These are phyloP conservation scores for Rossbeevera mucosa DNA, from an alignment of 768 basidiomycete species.

Conservation along the genomic window DNA sequence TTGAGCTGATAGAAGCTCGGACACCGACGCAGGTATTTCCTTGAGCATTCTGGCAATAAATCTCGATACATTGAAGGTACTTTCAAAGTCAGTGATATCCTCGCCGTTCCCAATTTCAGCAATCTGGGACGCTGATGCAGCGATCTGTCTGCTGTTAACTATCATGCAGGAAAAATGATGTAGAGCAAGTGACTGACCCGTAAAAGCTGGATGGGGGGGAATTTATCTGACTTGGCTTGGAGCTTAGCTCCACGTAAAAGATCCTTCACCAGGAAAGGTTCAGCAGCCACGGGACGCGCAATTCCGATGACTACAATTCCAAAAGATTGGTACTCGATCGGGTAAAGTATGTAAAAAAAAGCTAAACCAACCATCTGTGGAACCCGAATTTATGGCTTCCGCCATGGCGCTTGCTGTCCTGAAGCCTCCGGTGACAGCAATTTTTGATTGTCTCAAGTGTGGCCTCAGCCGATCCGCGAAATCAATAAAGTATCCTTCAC, in stretches of 20 bases:
- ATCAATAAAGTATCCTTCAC: slow-evolving; percentile 30
- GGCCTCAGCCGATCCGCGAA: slow-evolving; percentile 28
- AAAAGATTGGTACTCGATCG: background rate
- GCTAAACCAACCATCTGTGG: slow-evolving; percentile 25
- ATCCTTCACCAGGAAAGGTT: slow-evolving; percentile 28
- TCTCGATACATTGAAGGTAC: slow-evolving; percentile 28
- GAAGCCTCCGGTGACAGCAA: slow-evolving; percentile 32
- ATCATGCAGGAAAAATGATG: background rate
- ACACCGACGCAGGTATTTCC: slow-evolving; percentile 30
- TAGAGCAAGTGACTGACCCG: slow-evolving; percentile 16
- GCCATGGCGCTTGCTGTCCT: slow-evolving; percentile 27
- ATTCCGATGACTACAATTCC: slow-evolving; percentile 24
- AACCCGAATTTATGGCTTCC: slow-evolving; percentile 21
- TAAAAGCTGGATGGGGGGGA: slow-evolving; percentile 37
- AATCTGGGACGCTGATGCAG: slow-evolving; percentile 29
- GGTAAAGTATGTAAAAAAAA: background rate
- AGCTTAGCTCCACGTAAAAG: slow-evolving; percentile 23
- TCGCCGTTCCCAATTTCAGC: slow-evolving; percentile 33
- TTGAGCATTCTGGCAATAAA: slow-evolving; percentile 30
- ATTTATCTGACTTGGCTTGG: slow-evolving; percentile 21
- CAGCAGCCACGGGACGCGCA: slow-evolving; percentile 28
- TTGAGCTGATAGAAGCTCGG: slow-evolving; percentile 24
- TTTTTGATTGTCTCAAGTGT: slow-evolving; percentile 21
- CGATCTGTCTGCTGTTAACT: slow-evolving; percentile 19
- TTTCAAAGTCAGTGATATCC: slow-evolving; percentile 31